phyloP scores from a whole-genome alignment of 148 eudicot genomes.

The Diospyros lotus region DNA sequence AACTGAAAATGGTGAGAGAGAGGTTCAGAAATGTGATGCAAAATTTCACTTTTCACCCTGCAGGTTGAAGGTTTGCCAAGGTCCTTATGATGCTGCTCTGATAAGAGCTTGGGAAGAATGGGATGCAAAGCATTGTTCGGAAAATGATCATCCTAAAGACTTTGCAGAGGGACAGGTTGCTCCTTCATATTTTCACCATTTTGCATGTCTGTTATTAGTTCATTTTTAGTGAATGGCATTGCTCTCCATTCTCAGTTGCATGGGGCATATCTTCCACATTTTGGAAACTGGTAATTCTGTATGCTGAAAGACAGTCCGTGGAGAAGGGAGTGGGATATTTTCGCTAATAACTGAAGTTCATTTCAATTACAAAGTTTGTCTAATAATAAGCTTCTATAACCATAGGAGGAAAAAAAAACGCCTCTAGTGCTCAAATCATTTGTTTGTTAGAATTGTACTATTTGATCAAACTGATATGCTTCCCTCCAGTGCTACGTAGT shows the following conservation, averaged over 20 bases:
- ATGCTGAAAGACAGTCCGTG: no score
- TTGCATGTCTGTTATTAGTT: not conserved
- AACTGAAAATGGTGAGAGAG: not conserved
- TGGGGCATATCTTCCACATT: not conserved
- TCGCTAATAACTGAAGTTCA: not conserved
- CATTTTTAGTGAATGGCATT: not conserved
- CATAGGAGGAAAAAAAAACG: no score
- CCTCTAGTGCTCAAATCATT: not conserved
- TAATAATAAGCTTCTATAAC: constrained; percentile 3
- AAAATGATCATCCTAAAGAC: constrained; percentile 81
- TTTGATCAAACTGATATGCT: constrained; percentile 11
- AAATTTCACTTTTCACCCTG: constrained; percentile 7
- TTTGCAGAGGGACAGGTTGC: constrained; percentile 78
- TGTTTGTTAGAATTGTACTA: not conserved
- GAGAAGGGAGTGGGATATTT: not conserved
- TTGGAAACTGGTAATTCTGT: not conserved
- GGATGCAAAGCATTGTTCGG: constrained; percentile 76
- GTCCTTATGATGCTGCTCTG: constrained; percentile 65
- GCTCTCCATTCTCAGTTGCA: not conserved
- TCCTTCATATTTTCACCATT: not conserved
- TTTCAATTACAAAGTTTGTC: not conserved
- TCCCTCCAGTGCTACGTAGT: constrained; percentile 65
- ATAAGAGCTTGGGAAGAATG: constrained; percentile 87
- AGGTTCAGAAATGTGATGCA: not conserved
- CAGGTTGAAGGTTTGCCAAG: constrained; percentile 84